Percentiles rank a stretch among this genome's conserved stretches.
These are phyloP conservation scores for Viola pubescens DNA, from an alignment of 441 rosid genomes.

Conservation along the genomic window DNA sequence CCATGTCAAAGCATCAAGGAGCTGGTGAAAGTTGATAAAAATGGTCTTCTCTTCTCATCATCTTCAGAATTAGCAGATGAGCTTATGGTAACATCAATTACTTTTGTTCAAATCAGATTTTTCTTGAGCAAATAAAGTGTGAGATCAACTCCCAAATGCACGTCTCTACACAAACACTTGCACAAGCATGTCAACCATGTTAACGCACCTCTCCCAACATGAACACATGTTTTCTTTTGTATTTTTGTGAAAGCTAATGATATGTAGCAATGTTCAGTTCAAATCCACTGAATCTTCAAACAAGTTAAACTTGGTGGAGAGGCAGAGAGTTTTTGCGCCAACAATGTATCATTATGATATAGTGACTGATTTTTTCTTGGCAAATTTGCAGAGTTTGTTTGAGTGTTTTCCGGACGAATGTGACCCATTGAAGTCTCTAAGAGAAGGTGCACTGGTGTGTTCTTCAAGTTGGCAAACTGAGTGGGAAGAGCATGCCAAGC, in stretches of 20 bases:
- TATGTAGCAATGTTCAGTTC: not conserved
- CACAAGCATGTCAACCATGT: not conserved
- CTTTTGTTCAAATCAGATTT: constrained; percentile 1
- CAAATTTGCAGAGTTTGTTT: constrained; percentile 52
- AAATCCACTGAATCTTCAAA: not conserved
- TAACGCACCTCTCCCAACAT: not conserved
- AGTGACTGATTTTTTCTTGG: not conserved
- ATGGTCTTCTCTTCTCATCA: constrained; percentile 89
- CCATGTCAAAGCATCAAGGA: constrained; percentile 59
- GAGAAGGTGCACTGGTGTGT: constrained; percentile 56
- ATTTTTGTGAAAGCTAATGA: not conserved
- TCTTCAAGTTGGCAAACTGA: constrained; percentile 81
- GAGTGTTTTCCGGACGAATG: constrained; percentile 77
- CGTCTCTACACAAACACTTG: not conserved
- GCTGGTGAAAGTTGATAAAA: constrained; percentile 68
- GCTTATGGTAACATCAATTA: constrained; percentile 43
- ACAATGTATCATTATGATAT: not conserved
- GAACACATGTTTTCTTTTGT: not conserved
- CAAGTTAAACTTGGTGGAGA: not conserved
- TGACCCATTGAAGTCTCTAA: constrained; percentile 47
- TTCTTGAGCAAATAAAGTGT: not conserved
- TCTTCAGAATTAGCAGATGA: constrained; percentile 88
- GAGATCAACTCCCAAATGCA: not conserved
- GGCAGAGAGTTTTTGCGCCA: not conserved
- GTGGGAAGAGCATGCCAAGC: constrained; percentile 92